phyloP scores from a whole-genome alignment of 2,329 filamentous ascomycete species.

The Fusarium subglutinans region DNA sequence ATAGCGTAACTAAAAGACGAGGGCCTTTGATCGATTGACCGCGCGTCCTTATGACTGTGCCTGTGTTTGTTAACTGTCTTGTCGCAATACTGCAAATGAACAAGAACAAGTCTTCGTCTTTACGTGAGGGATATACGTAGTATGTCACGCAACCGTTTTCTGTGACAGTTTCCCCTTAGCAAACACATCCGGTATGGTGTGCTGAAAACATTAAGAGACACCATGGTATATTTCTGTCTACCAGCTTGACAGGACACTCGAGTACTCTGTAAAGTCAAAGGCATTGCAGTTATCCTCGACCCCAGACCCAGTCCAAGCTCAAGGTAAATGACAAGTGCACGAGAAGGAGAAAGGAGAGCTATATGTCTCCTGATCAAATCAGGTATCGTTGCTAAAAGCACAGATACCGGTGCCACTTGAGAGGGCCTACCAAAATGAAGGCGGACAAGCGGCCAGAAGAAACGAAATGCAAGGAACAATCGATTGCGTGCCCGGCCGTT shows the following conservation, averaged over 20 bases:
- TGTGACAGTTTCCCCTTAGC: background rate
- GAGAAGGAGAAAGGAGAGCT: conserved; percentile 26
- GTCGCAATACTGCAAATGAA: background rate
- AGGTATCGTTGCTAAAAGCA: conserved; percentile 12
- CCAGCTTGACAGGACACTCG: background rate
- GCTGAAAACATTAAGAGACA: background rate
- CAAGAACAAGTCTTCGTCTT: background rate
- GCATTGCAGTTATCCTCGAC: background rate
- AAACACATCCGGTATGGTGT: background rate
- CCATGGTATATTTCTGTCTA: background rate
- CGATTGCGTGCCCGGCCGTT: conserved; percentile 29
- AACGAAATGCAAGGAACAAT: conserved; percentile 30
- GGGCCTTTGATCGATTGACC: background rate
- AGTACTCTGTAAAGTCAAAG: background rate
- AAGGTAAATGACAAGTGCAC: background rate
- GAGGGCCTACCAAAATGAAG: conserved; percentile 25
- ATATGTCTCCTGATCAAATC: conserved; percentile 25
- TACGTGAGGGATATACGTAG: background rate
- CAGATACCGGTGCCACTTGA: conserved; percentile 14
- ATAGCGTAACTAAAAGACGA: background rate
- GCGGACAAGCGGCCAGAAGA: conserved; percentile 16
- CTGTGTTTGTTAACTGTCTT: background rate
- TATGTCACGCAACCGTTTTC: background rate
- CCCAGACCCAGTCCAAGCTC: background rate
- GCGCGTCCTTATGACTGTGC: background rate